These are phyloP conservation scores for Tuber magnatum DNA, from an alignment of 495 filamentous ascomycete genomes.

Conservation along the genomic window DNA sequence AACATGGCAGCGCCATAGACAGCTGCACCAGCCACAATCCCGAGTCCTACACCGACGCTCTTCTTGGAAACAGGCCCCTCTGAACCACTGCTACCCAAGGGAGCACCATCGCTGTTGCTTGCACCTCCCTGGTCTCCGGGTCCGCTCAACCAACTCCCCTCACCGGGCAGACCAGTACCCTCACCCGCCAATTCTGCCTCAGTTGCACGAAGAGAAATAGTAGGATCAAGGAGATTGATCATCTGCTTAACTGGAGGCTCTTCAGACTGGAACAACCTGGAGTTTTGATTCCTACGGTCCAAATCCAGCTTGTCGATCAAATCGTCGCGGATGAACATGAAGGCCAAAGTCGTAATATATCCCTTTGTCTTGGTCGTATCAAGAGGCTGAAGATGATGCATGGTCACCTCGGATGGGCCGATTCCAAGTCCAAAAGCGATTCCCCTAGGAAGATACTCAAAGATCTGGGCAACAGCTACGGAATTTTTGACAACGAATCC, in stretches of 20 bases:
- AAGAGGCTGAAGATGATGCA: constrained; percentile 69
- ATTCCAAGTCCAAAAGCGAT: constrained; percentile 60
- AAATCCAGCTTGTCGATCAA: constrained; percentile 56
- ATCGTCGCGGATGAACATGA: constrained; percentile 62
- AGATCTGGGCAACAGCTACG: constrained; percentile 76
- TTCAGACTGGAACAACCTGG: constrained; percentile 64
- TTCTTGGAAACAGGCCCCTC: constrained; percentile 55
- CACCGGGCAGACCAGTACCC: constrained; percentile 11
- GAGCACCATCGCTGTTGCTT: constrained; percentile 40
- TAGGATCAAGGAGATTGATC: constrained; percentile 73
- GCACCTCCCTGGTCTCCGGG: constrained; percentile 39
- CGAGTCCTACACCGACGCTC: constrained; percentile 76
- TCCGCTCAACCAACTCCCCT: constrained; percentile 25
- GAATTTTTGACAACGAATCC: constrained; percentile 63
- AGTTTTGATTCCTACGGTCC: constrained; percentile 60
- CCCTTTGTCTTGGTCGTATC: constrained; percentile 62
- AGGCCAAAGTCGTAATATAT: constrained; percentile 76
- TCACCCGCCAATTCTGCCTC: constrained; percentile 36
- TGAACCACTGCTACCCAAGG: constrained; percentile 39
- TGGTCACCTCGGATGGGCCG: constrained; percentile 49
- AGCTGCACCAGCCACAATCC: constrained; percentile 69
- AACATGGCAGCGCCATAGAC: constrained; percentile 99
- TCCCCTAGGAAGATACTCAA: constrained; percentile 67
- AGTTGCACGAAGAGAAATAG: constrained; percentile 68
- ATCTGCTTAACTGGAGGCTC: constrained; percentile 56